Percentiles rank a stretch among this genome's conserved stretches.
These are phyloP conservation scores for Butyriboletus loyo DNA, from an alignment of 768 basidiomycete species.

Conservation along the genomic window DNA sequence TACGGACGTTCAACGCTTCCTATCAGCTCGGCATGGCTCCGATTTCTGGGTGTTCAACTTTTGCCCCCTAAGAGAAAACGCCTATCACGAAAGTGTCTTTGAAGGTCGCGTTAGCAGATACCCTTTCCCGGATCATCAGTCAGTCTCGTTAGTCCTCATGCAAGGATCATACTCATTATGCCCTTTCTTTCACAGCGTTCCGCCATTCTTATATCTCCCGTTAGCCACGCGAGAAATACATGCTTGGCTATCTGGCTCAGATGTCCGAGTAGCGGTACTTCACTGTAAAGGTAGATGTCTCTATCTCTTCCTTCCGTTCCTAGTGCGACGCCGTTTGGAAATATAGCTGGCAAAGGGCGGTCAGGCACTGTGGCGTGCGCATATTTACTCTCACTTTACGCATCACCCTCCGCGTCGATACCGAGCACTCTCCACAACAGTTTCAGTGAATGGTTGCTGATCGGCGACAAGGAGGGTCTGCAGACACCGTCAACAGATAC, in stretches of 20 bases:
- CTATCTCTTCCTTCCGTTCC: background rate
- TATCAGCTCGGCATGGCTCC: constrained; percentile 67
- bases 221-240: constrained; percentile 73
- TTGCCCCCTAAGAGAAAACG: constrained; percentile 78
- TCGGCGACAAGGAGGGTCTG: constrained; percentile 19
- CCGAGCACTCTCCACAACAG: constrained; percentile 13
- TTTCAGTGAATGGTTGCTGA: constrained; percentile 17
- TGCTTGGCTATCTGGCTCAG: constrained; percentile 63
- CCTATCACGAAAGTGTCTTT: constrained; percentile 68
- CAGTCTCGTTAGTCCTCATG: constrained; percentile 53
- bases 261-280: constrained; percentile 70
- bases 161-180: background rate
- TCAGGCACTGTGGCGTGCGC: constrained; percentile 85
- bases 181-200: constrained; percentile 46
- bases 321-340: constrained; percentile 1
- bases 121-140: constrained; percentile 92
- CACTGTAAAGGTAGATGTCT: constrained; percentile 74
- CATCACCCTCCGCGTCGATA: constrained; percentile 43
- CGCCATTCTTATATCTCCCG: constrained; percentile 72
- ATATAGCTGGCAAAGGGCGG: constrained; percentile 72
- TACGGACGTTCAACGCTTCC: constrained; percentile 71
- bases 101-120: constrained; percentile 75
- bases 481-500: constrained; percentile 6
- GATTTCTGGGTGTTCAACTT: constrained; percentile 91
- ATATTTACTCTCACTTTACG: constrained; percentile 62